Percentiles rank a stretch among this genome's conserved stretches.
These are phyloP conservation scores for Xanthoceras sorbifolium DNA, from an alignment of 345 rosid genomes.

Conservation along the genomic window DNA sequence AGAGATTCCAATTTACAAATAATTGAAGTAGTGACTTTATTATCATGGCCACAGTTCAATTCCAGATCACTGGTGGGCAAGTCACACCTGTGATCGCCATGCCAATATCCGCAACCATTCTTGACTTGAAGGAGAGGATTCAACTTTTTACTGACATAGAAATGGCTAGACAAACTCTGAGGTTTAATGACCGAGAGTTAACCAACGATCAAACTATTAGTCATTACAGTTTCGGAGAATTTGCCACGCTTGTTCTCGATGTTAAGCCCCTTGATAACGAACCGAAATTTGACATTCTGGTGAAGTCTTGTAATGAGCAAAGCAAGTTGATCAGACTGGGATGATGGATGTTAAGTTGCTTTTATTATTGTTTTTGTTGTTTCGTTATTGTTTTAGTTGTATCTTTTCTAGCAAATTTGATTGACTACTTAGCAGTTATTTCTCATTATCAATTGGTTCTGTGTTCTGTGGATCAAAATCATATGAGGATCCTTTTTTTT, in stretches of 20 bases:
- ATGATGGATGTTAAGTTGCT: no score
- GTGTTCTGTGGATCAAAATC: no score
- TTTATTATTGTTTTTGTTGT: no score
- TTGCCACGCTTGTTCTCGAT: background rate
- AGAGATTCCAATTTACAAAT: no score
- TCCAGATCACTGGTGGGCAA: background rate
- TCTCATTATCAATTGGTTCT: no score
- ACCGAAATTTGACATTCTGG: background rate
- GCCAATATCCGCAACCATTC: background rate
- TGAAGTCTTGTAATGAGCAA: background rate
- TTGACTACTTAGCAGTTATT: no score
- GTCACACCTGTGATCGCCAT: background rate
- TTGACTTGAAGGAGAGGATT: background rate
- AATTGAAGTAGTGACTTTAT: no score
- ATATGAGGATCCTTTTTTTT: no score
- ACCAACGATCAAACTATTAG: background rate
- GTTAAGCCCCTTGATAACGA: background rate
- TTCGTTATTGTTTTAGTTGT: no score
- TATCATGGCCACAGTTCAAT: background rate
- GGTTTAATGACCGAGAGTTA: background rate
- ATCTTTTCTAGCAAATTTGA: no score
- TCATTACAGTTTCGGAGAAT: background rate
- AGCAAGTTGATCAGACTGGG: background rate
- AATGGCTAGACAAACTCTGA: constrained; percentile 1
- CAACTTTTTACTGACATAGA: no score